Base-by-base conservation (phyloP, 371 early-diverging fungal species). In the Blakeslea trispora region DNA sequence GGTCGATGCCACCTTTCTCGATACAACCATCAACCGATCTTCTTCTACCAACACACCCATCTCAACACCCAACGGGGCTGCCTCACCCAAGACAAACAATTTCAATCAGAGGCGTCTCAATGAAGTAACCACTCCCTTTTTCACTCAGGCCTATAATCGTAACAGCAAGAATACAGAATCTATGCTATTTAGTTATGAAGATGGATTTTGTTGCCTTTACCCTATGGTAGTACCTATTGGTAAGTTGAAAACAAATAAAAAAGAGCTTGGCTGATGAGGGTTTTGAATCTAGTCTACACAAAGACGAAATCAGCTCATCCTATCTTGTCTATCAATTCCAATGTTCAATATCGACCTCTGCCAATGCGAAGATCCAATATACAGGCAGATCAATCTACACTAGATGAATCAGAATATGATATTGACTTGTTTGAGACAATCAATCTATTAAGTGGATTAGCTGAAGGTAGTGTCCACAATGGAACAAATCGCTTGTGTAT, bases 191-290 rank as follows among this genome's bases (percentile, higher is more conserved):
- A 72, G 77, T 21, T 61, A 76, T 39, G 74, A 84, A 31, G 71
- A 78, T 28, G 66, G 70, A 1, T 79, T 78, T 66, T 79, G 79
- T 15, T 82, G 81, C 31, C 70, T 84, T 37, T 77, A 81, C 50
- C 83, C 81, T 5, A 71, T 86, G 49, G 57, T 75, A 7, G 69
- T 86, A 3, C 85, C 87, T 32, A 80, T 86, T 23, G 79, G 86
- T 86, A 80, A 70, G 79, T 48, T 24, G 8, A n/a, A n/a, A n/a
- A n/a, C n/a, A n/a, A n/a, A 28, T 28, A 3, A 28, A 28, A 28
- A 28, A 28, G 28, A 28, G n/a, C n/a, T n/a, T n/a, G n/a, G n/a
- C n/a, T n/a, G n/a, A n/a, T n/a, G n/a, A n/a, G n/a, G n/a, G n/a
- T n/a, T n/a, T n/a, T n/a, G n/a, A n/a, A n/a, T 7, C 13, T 5